These are phyloP conservation scores for Phytopythium vexans DNA, from an alignment of 352 stramenopile species.

Conservation along the genomic window DNA sequence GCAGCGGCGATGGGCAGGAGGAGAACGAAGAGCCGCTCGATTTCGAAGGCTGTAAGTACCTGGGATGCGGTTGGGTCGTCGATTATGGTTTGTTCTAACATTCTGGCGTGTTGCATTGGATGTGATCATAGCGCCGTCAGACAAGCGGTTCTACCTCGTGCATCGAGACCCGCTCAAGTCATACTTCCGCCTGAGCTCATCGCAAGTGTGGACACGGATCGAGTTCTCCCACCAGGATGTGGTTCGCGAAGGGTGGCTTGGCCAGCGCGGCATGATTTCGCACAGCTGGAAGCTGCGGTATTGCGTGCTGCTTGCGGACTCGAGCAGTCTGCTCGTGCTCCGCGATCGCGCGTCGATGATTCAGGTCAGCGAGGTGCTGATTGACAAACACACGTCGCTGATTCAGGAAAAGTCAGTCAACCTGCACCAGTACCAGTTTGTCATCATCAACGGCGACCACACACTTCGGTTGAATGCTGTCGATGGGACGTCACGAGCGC, in stretches of 20 bases:
- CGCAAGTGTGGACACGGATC: slow-evolving; percentile 32
- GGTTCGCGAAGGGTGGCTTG: slow-evolving; percentile 77
- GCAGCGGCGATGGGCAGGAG: not conserved
- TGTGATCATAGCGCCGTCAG: not conserved
- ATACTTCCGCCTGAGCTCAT: slow-evolving; percentile 53
- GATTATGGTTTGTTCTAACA: not conserved
- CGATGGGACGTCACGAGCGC: slow-evolving; percentile 43
- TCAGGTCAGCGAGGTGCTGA: slow-evolving; percentile 58
- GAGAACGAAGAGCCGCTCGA: not conserved
- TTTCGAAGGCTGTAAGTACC: slow-evolving; percentile 1
- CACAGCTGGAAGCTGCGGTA: slow-evolving; percentile 85
- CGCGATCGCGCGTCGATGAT: slow-evolving; percentile 71
- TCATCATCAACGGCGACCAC: slow-evolving; percentile 67
- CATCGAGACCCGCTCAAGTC: slow-evolving; percentile 64
- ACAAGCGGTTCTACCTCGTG: slow-evolving; percentile 59
- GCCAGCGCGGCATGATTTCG: slow-evolving; percentile 59
- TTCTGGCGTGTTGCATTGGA: not conserved
- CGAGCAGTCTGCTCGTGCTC: slow-evolving; percentile 73
- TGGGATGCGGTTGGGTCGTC: not conserved
- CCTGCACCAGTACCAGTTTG: slow-evolving; percentile 77
- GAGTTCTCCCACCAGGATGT: slow-evolving; percentile 73
- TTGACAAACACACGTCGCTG: slow-evolving; percentile 76
- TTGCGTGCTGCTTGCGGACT: slow-evolving; percentile 67
- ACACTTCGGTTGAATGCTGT: slow-evolving; percentile 73
- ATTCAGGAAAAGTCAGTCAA: slow-evolving; percentile 58